Evolutionary conservation across 192 early-diverging fungal genomes (phyloP).

Genomic region (Linnemannia exigua): DNA sequence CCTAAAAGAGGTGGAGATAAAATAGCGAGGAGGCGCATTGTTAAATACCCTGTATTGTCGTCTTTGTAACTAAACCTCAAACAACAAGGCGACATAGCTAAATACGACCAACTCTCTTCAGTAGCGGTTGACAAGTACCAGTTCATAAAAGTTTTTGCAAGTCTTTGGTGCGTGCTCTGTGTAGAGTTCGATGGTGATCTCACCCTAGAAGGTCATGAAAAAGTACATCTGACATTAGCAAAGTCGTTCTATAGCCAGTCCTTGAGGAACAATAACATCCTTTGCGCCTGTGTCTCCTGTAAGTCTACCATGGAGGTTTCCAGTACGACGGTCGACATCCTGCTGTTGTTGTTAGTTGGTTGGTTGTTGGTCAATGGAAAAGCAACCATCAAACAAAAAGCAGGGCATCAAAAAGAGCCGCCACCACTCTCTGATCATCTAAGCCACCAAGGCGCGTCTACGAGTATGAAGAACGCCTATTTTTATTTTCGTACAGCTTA

Average conservation of each 20-base stretch:
- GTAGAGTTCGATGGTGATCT: slow-evolving; percentile 85
- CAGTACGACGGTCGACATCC: slow-evolving; percentile 59
- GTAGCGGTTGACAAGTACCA: slow-evolving; percentile 51
- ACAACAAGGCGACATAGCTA: background rate
- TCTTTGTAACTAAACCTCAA: background rate
- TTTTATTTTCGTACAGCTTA: background rate
- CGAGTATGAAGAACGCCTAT: background rate
- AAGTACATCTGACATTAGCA: background rate
- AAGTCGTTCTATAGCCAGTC: background rate
- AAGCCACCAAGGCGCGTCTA: slow-evolving; percentile 10
- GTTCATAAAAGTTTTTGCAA: slow-evolving; percentile 88
- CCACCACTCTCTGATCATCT: slow-evolving; percentile 3
- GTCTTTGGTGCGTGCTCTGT: slow-evolving; percentile 88
- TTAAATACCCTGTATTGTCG: background rate
- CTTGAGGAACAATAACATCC: background rate
- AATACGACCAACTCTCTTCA: background rate
- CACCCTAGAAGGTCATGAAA: slow-evolving; percentile 58
- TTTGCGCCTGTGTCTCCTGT: background rate
- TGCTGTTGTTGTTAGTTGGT: slow-evolving; percentile 1
- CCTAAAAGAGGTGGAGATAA: slow-evolving; percentile 51
- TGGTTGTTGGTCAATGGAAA: background rate
- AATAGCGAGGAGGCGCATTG: background rate
- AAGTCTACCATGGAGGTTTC: slow-evolving; percentile 66
- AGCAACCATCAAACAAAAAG: background rate
- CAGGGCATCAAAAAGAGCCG: background rate